Evolutionary conservation across 192 early-diverging fungal genomes (phyloP).

Genomic region (Gaertneriomyces sp.): DNA sequence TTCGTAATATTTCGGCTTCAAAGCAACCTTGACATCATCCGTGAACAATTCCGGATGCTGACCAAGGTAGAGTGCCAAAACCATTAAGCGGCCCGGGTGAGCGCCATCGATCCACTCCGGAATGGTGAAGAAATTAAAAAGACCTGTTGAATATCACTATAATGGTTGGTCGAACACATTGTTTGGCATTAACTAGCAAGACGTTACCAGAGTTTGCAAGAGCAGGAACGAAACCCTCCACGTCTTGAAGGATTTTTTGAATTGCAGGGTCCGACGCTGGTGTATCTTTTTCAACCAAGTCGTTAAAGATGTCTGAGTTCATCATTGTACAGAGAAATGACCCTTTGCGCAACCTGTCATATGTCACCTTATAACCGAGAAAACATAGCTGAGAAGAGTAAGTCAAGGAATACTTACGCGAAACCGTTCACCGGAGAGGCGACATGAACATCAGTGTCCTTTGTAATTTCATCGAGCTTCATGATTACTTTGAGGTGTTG

Average conservation of each 20-base stretch:
- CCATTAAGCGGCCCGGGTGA: no score
- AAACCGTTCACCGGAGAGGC: background rate
- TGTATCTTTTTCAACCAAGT: background rate
- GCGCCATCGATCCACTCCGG: no score
- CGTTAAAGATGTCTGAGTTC: background rate
- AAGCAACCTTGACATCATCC: no score
- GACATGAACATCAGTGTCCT: background rate
- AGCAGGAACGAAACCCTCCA: background rate
- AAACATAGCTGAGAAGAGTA: no score
- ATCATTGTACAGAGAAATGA: slow-evolving; percentile 1
- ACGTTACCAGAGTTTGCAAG: slow-evolving; percentile 3
- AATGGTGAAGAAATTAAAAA: no score
- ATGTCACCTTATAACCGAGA: no score
- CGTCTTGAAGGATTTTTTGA: slow-evolving; percentile 2
- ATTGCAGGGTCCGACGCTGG: background rate
- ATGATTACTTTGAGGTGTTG: background rate
- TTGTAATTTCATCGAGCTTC: background rate
- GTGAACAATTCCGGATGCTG: no score
- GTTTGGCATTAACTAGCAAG: background rate
- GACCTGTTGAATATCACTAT: no score
- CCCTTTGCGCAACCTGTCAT: background rate
- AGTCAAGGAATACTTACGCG: background rate
- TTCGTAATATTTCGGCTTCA: no score
- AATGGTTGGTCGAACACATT: no score
- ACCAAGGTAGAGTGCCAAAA: no score